phyloP scores from a whole-genome alignment of 106 monocot genomes.

The Dioscorea dumetorum region DNA sequence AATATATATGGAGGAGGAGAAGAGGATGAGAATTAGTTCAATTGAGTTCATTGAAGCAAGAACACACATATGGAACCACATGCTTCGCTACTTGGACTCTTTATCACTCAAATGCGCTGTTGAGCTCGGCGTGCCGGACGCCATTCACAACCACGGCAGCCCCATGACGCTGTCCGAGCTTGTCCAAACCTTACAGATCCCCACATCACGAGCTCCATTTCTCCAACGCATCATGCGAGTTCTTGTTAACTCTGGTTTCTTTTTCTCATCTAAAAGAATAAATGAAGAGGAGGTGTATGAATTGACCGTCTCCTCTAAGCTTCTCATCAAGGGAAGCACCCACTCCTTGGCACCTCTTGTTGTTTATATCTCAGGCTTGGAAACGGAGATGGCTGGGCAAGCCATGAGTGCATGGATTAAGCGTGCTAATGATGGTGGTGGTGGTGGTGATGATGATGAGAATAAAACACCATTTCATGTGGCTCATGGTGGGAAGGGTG shows the following conservation, averaged over 20 bases:
- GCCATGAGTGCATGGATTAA: background rate
- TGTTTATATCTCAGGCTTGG: background rate
- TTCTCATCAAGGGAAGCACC: background rate
- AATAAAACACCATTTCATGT: background rate
- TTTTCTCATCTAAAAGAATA: background rate
- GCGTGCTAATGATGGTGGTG: no score
- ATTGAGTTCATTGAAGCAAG: background rate
- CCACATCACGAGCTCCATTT: background rate
- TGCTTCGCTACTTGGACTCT: conserved; percentile 15
- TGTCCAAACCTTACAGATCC: background rate
- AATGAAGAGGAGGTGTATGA: background rate
- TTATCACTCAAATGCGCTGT: conserved; percentile 23
- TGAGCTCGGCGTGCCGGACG: conserved; percentile 22
- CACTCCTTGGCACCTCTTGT: background rate
- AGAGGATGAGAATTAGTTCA: no score
- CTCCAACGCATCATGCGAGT: conserved; percentile 21
- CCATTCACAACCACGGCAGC: conserved; percentile 10
- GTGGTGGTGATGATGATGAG: no score
- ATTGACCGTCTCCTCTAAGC: background rate
- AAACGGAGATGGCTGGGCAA: background rate
- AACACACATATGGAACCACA: conserved; percentile 18
- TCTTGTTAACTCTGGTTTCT: conserved; percentile 5
- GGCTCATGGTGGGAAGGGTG: conserved; percentile 1
- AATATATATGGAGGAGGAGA: no score
- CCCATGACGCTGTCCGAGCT: conserved; percentile 14